Conservation (phyloP, 306 rosid species). For the Pyrus communis region DNA sequence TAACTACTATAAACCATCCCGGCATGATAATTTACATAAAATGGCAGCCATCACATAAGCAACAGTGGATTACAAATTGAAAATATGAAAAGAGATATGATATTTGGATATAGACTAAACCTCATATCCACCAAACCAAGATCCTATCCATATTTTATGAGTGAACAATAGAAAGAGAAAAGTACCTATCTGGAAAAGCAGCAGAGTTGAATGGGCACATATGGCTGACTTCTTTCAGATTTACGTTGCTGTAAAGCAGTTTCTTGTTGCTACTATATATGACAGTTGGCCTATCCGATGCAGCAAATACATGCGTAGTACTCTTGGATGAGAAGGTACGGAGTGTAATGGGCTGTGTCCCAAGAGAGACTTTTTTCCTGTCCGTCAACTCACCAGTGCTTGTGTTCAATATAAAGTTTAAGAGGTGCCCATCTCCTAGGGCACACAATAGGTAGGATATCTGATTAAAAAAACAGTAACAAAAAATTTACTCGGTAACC, state of each 20-base stretch:
- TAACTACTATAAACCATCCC: background rate
- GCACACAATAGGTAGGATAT: conserved; percentile 89
- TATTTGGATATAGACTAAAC: background rate
- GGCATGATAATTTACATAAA: background rate
- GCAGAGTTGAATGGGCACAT: conserved; percentile 99
- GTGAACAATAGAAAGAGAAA: background rate
- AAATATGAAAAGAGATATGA: background rate
- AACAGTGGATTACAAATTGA: background rate
- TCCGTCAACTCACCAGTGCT: conserved; percentile 77
- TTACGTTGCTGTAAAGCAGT: conserved; percentile 86
- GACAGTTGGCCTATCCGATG: conserved; percentile 97
- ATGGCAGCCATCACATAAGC: background rate
- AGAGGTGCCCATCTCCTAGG: conserved; percentile 95
- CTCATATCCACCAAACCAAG: background rate
- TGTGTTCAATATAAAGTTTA: conserved; percentile 76
- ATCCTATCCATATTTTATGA: background rate
- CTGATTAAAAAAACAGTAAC: conserved; percentile 29
- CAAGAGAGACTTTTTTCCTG: conserved; percentile 95
- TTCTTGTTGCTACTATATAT: conserved; percentile 97
- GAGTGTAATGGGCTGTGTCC: conserved; percentile 96
- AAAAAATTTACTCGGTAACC: background rate
- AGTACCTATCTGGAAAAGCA: conserved; percentile 96
- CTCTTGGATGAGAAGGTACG: conserved; percentile 94
- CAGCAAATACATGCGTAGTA: conserved; percentile 94
- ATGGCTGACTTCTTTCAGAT: conserved; percentile 95